A percentile compares a stretch with the other conserved stretches of the same genome.
Evolutionary conservation across 495 filamentous ascomycete genomes (phyloP).

Genomic region (Cercophora newfieldiana): DNA sequence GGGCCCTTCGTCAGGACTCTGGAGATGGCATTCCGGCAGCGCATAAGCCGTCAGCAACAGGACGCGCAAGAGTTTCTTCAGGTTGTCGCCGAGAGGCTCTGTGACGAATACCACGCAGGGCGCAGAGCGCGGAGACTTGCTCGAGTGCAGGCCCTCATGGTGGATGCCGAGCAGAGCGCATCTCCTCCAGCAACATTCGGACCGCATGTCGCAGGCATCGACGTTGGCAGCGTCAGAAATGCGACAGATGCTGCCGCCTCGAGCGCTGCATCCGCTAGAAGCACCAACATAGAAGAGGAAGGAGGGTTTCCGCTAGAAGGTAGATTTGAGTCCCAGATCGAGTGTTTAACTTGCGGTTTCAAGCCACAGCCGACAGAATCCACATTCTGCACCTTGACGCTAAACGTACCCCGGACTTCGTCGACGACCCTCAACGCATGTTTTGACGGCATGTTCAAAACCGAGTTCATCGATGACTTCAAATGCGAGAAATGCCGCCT

Average conservation of each 20-base stretch:
- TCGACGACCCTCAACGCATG: slow-evolving; percentile 59
- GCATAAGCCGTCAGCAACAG: slow-evolving; percentile 91
- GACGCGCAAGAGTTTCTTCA: slow-evolving; percentile 99
- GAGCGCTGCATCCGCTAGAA: not conserved
- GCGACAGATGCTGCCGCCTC: not conserved
- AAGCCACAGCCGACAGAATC: slow-evolving; percentile 79
- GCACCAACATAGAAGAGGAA: slow-evolving; percentile 42
- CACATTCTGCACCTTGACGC: slow-evolving; percentile 86
- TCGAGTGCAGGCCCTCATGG: slow-evolving; percentile 20
- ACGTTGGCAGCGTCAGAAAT: not conserved
- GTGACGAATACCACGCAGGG: slow-evolving; percentile 90
- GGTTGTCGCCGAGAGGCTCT: slow-evolving; percentile 85
- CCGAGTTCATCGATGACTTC: slow-evolving; percentile 95
- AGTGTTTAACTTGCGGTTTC: slow-evolving; percentile 86
- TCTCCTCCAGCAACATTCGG: not conserved
- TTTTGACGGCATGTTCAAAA: slow-evolving; percentile 92
- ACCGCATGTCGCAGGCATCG: not conserved
- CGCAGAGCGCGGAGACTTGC: slow-evolving; percentile 61
- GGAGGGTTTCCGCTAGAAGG: slow-evolving; percentile 87
- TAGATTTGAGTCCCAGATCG: slow-evolving; percentile 83
- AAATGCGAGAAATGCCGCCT: slow-evolving; percentile 90
- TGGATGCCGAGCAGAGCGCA: not conserved
- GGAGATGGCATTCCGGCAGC: slow-evolving; percentile 82
- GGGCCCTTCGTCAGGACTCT: slow-evolving; percentile 73
- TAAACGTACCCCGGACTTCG: slow-evolving; percentile 79